Base-by-base conservation (phyloP, 2,329 filamentous ascomycete genomes). In the Fusarium praegraminearum region DNA sequence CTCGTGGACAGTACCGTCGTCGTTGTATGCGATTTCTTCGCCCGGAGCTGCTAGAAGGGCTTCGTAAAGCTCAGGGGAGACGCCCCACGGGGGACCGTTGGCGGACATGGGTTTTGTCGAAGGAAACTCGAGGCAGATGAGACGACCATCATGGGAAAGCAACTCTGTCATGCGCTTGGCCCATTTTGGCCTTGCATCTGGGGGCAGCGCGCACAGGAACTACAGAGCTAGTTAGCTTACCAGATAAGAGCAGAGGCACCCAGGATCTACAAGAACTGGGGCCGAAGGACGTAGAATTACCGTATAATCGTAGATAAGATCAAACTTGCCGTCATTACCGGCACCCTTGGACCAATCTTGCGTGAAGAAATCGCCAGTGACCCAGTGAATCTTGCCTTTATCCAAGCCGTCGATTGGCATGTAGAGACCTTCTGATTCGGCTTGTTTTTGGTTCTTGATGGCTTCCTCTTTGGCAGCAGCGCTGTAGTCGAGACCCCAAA, bases 111-210 rank as follows among this genome's bases (percentile, higher is more conserved):
- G 84, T 77, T 94, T 96, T 65, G 87, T 85, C 2, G 90, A 89
- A 12, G 93, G 93, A 77, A 91, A 97, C 77, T 97, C 93, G 65
- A 97, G 85, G 79, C 88, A 90, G 53, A 90, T 76, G 28, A 91
- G 80, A 38, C 84, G 81, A 24, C 87, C 87, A 26, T 71, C 76
- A 8, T 82, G 81, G 22, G 78, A 70, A 32, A 90, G 80, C 40
- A 90, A 81, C 40, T 83, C 76, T 16, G 79, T 72, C 78, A 87
- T 86, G 57, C 86, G 81, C 57, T 77, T 77, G 15, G 87, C 84
- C 88, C 88, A 90, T 22, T 75, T 76, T 5, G 83, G 80, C 22
- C 88, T 83, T 54, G 83, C 78, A 3, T 80, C 77, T 2, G 83
- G 84, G n/a, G 86, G 86, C 1, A 91, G 80, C 26, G 89, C 88